Evolutionary conservation across 139 green algal genomes (phyloP).

Genomic region (Zygnema circumcarinatum): DNA sequence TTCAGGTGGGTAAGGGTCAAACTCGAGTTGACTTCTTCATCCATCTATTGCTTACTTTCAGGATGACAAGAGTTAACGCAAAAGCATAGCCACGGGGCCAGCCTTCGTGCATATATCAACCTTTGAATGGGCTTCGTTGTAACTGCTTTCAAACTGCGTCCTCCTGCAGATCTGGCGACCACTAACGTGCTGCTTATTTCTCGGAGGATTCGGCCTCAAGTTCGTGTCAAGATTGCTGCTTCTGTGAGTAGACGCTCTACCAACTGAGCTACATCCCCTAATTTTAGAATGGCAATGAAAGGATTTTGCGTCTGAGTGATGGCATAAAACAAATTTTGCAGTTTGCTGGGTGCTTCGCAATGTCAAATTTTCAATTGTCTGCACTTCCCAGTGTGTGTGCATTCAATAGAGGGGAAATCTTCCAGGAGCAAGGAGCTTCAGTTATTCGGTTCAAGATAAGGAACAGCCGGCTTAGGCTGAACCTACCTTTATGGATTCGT

Average conservation of each 20-base stretch:
- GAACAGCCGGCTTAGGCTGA: not conserved
- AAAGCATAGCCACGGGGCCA: no score
- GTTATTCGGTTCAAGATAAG: not conserved
- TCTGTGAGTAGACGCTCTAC: conserved; percentile 24
- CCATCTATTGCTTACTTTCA: not conserved
- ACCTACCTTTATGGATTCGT: not conserved
- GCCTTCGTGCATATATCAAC: not conserved
- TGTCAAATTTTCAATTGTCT: not conserved
- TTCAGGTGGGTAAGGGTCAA: conserved; percentile 57
- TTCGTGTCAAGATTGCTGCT: conserved; percentile 6
- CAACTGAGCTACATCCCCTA: no score
- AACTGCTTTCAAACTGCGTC: not conserved
- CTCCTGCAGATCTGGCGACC: conserved; percentile 71
- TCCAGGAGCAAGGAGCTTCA: not conserved
- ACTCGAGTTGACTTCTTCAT: not conserved
- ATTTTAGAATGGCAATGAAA: no score
- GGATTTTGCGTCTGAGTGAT: no score
- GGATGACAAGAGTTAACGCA: not conserved
- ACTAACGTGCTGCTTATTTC: conserved; percentile 68
- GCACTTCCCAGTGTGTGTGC: not conserved
- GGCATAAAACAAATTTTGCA: not conserved
- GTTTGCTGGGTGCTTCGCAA: not conserved
- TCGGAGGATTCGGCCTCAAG: conserved; percentile 48
- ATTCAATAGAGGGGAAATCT: not conserved
- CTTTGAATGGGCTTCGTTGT: not conserved